Base-by-base conservation (phyloP, 1,284 basidiomycete genomes). In the Boletus mariae region DNA sequence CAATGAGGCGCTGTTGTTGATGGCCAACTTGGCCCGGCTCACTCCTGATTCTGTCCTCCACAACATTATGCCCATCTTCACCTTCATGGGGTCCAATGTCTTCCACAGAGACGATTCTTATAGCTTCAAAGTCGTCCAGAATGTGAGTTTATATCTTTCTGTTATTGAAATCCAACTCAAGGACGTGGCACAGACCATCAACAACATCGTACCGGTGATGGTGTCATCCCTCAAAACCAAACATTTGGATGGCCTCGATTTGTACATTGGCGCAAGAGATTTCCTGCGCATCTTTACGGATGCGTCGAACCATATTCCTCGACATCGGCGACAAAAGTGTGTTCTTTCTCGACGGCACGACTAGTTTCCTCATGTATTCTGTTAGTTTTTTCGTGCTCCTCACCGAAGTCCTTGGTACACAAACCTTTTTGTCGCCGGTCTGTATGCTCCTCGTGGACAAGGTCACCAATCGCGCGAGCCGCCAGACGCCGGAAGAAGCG, bases 61-160 rank as follows among this genome's bases (percentile, higher is more conserved):
- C 68, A 94, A 97, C 63, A 83, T 98, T 56, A 98, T 99, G 94
- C 95, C 97, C 6, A 89, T 99, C 53, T 98, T 99, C 75, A 98
- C 96, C 0, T 99, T 98, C 74, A 98, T 99, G 88, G 96, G 97
- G 28, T 91, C 93, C 8, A 94, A 94, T 55, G 87, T 98, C 23
- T 89, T 99, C 74, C 94, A 98, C 69, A 82, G 95, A 44, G 97
- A 99, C 65, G 97, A 99, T 67, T 84, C 90, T 0, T 96, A 95
- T 73, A 96, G 91, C 66, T 95, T 98, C 75, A 84, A 86, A 29
- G 94, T 99, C 5, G 92, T 99, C 11, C 94, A 98, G 68, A 92
- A 90, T 80, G 92, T 91, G 51, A 55, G 65, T 51, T 37, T 10
- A 2, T 34, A 20, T 32, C 1, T 12, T 13, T 35, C 13, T 11